A percentile compares a stretch with the other conserved stretches of the same genome.
Conservation (phyloP, 78 protist species). For the Planoprotostelium fungivorum region DNA sequence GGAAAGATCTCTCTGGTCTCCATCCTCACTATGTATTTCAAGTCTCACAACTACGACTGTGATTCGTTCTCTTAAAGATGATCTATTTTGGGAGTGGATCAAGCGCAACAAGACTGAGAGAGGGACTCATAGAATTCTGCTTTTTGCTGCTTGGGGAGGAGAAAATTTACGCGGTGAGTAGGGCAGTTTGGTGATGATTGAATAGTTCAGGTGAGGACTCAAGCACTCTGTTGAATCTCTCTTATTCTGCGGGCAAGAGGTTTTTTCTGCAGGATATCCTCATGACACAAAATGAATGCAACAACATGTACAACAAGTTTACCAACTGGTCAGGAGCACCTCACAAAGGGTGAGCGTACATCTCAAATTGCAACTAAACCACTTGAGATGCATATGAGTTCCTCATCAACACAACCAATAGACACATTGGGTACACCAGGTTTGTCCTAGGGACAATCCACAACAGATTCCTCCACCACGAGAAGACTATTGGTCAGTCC, state of each 20-base stretch:
- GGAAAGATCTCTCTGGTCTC: background rate
- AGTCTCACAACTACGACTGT: conserved; percentile 1
- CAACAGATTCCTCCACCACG: conserved; percentile 2
- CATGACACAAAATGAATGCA: conserved; percentile 1
- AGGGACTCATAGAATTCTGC: conserved; percentile 1
- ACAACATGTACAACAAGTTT: background rate
- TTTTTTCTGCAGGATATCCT: background rate
- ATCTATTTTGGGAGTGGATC: background rate
- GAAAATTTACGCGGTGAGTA: conserved; percentile 1
- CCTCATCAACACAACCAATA: conserved; percentile 1
- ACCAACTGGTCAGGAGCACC: conserved; percentile 1
- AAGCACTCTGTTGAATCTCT: background rate
- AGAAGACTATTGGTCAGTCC: conserved; percentile 1
- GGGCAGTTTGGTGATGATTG: background rate
- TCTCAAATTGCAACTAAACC: conserved; percentile 1
- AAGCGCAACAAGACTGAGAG: conserved; percentile 1
- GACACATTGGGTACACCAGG: background rate
- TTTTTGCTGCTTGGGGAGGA: no score
- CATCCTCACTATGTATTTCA: conserved; percentile 1
- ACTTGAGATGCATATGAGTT: conserved; percentile 1
- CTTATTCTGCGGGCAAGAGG: background rate
- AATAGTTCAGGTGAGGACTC: conserved; percentile 1
- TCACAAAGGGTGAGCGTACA: background rate
- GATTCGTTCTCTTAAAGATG: background rate
- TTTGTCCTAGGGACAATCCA: background rate